Evolutionary conservation across 2,329 filamentous ascomycete species (phyloP).

Genomic region (Trichothecium sympodiale): DNA sequence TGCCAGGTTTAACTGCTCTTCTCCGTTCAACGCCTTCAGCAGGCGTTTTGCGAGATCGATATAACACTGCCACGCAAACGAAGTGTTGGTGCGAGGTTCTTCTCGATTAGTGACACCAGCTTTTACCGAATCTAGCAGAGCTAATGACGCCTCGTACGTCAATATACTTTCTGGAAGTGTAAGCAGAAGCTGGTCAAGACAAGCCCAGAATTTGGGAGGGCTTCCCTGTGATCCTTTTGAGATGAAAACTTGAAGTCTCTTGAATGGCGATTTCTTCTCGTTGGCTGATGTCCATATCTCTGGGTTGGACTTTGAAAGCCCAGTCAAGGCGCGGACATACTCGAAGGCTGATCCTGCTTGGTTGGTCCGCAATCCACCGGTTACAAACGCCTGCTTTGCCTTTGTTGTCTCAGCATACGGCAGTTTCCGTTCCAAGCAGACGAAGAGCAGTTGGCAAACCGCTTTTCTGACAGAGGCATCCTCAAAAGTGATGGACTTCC

Average conservation of each 20-base stretch:
- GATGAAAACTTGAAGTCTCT: conserved; percentile 59
- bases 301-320: conserved; percentile 53
- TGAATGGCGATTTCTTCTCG: conserved; percentile 41
- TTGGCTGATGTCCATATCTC: conserved; percentile 59
- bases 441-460: conserved; percentile 37
- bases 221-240: conserved; percentile 79
- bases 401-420: conserved; percentile 37
- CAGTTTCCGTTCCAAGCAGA: conserved; percentile 35
- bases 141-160: conserved; percentile 37
- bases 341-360: conserved; percentile 67
- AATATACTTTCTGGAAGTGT: conserved; percentile 39
- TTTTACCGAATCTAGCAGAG: conserved; percentile 57
- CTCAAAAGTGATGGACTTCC: conserved; percentile 55
- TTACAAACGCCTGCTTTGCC: conserved; percentile 52
- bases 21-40: conserved; percentile 29
- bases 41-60: conserved; percentile 51
- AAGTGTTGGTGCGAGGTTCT: conserved; percentile 58
- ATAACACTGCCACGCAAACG: conserved; percentile 66
- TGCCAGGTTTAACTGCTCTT: conserved; percentile 34
- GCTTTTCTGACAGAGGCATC: conserved; percentile 41
- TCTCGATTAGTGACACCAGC: conserved; percentile 63
- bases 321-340: conserved; percentile 54
- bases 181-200: conserved; percentile 51
- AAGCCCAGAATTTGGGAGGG: conserved; percentile 60
- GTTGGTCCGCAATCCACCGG: conserved; percentile 59